A percentile compares a stretch with the other conserved stretches of the same genome.
Conservation (phyloP, 768 basidiomycete genomes). For the Lyophyllum shimeji region DNA sequence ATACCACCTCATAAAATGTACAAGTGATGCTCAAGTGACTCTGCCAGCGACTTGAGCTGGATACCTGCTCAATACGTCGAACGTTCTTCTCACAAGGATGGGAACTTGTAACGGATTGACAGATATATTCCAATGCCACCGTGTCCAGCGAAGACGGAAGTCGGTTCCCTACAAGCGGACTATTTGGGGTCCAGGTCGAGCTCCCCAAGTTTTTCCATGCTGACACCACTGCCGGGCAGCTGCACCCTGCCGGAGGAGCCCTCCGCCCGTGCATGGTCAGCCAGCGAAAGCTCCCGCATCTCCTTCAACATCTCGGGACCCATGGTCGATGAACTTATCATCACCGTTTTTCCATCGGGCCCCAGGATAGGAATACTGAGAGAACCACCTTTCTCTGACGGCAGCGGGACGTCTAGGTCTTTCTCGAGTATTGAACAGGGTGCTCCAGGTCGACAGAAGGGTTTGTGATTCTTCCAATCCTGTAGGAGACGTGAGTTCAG, state of each 20-base stretch:
- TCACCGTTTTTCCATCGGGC: conserved; percentile 20
- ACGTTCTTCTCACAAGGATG: no score
- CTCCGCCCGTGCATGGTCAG: neutral
- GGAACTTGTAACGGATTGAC: no score
- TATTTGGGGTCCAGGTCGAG: neutral
- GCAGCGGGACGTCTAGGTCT: conserved; percentile 6
- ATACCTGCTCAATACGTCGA: no score
- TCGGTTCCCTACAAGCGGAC: neutral
- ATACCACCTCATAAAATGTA: no score
- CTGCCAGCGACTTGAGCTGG: no score
- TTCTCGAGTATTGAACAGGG: conserved; percentile 29
- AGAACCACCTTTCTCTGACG: conserved; percentile 12
- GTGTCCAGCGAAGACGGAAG: neutral
- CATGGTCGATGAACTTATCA: conserved; percentile 28
- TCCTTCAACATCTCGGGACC: conserved; percentile 27
- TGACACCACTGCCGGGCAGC: neutral
- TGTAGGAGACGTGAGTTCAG: neutral
- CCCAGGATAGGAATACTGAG: conserved; percentile 26
- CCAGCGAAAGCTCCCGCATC: conserved; percentile 10
- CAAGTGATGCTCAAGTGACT: no score
- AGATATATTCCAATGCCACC: neutral
- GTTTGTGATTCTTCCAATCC: conserved; percentile 37
- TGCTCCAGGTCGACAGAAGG: conserved; percentile 30
- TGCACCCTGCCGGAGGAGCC: neutral
- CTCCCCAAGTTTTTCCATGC: neutral